Conservation (phyloP, 495 filamentous ascomycete species). For the Aspergillus ostianus region DNA sequence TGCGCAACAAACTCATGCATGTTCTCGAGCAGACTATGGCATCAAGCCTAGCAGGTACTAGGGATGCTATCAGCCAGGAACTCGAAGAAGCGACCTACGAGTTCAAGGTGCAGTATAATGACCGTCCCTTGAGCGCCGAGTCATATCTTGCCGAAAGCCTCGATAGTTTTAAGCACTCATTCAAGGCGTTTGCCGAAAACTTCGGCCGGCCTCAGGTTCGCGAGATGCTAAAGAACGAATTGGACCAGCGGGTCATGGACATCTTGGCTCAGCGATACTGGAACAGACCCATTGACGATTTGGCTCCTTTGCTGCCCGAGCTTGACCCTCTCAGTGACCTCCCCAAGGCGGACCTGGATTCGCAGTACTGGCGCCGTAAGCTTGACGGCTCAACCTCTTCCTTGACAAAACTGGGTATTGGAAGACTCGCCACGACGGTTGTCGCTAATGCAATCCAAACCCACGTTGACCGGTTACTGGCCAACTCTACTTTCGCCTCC, state of each 20-base stretch:
- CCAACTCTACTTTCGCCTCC: slow-evolving; percentile 75
- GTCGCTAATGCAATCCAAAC: slow-evolving; percentile 84
- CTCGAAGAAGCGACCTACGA: slow-evolving; percentile 97
- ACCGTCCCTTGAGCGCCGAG: slow-evolving; percentile 89
- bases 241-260: slow-evolving; percentile 94
- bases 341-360: slow-evolving; percentile 78
- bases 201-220: slow-evolving; percentile 90
- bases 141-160: slow-evolving; percentile 93
- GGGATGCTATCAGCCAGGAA: slow-evolving; percentile 89
- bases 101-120: slow-evolving; percentile 99
- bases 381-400: slow-evolving; percentile 89
- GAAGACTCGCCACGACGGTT: slow-evolving; percentile 85
- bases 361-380: slow-evolving; percentile 88
- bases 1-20: slow-evolving; percentile 94
- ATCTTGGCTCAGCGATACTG: slow-evolving; percentile 94
- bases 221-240: slow-evolving; percentile 82
- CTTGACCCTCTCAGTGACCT: slow-evolving; percentile 72
- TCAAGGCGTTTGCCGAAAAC: slow-evolving; percentile 84
- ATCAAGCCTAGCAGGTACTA: slow-evolving; percentile 78
- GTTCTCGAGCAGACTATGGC: slow-evolving; percentile 98
- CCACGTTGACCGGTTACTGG: slow-evolving; percentile 76
- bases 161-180: slow-evolving; percentile 96
- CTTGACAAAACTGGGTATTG: slow-evolving; percentile 90
- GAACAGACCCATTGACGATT: slow-evolving; percentile 90
- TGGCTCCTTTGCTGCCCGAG: slow-evolving; percentile 59